These are phyloP conservation scores for Begonia fuchsioides DNA, from an alignment of 306 rosid species.

Conservation along the genomic window DNA sequence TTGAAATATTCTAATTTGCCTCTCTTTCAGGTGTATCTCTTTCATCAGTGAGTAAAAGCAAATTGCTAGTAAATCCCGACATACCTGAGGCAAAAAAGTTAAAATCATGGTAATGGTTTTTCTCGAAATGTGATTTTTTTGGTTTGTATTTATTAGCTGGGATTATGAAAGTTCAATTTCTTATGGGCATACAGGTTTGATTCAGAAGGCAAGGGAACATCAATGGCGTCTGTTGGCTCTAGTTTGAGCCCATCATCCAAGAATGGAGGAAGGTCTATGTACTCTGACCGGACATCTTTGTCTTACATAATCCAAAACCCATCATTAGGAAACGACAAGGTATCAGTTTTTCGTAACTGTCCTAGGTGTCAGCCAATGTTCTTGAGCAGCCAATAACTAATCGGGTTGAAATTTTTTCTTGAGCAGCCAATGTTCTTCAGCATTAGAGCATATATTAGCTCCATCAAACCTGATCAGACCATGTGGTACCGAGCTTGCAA, in stretches of 20 bases:
- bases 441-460: conserved; percentile 48
- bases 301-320: conserved; percentile 40
- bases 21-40: conserved; percentile 59
- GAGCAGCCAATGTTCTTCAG: conserved; percentile 60
- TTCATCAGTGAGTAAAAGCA: conserved; percentile 58
- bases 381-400: too few species aligned
- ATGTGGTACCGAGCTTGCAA: conserved; percentile 92
- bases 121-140: background rate
- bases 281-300: conserved; percentile 46
- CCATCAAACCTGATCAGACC: conserved; percentile 65
- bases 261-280: conserved; percentile 49
- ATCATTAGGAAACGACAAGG: conserved; percentile 76
- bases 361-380: too few species aligned
- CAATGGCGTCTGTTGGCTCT: conserved; percentile 52
- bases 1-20: too few species aligned
- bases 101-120: conserved; percentile 50
- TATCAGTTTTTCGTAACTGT: conserved; percentile 13
- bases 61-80: conserved; percentile 48
- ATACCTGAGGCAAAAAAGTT: conserved; percentile 56
- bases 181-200: conserved; percentile 47
- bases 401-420: background rate
- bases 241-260: conserved; percentile 35
- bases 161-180: background rate
- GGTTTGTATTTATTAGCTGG: background rate
- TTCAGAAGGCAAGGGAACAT: conserved; percentile 62